Conservation (phyloP, 768 basidiomycete species). For the Pulveroboletus frians region DNA sequence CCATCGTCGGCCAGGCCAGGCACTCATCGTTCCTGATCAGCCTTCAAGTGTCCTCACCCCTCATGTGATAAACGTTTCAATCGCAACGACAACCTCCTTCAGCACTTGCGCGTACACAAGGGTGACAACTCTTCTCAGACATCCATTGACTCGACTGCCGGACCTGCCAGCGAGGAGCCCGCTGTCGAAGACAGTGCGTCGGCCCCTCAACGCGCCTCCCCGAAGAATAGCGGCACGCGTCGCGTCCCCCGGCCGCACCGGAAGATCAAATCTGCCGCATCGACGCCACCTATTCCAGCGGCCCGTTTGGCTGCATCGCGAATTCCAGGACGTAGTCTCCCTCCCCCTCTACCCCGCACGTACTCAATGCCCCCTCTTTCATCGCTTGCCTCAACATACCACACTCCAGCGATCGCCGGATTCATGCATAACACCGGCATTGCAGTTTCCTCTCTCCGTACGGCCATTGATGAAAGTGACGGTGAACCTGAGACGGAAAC, state of each 20-base stretch:
- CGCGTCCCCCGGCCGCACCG: slow-evolving; percentile 30
- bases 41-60: slow-evolving; percentile 65
- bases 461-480: slow-evolving; percentile 33
- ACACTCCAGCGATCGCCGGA: slow-evolving; percentile 20
- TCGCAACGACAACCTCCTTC: slow-evolving; percentile 74
- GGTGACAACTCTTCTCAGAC: slow-evolving; percentile 33
- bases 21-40: slow-evolving; percentile 38
- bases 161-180: slow-evolving; percentile 23
- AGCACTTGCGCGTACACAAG: slow-evolving; percentile 71
- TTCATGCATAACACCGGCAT: slow-evolving; percentile 35
- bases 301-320: slow-evolving; percentile 33
- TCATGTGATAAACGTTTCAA: slow-evolving; percentile 71
- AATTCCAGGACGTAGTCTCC: slow-evolving; percentile 26
- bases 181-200: slow-evolving; percentile 18
- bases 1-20: slow-evolving; percentile 13
- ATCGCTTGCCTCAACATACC: slow-evolving; percentile 26
- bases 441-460: slow-evolving; percentile 33
- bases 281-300: slow-evolving; percentile 31
- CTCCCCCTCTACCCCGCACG: slow-evolving; percentile 29
- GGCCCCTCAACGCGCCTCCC: slow-evolving; percentile 20
- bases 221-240: slow-evolving; percentile 21
- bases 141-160: slow-evolving; percentile 26
- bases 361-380: slow-evolving; percentile 31
- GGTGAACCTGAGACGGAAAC: slow-evolving; percentile 32
- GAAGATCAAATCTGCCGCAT: slow-evolving; percentile 34